Conservation (phyloP, 129 eudicot genomes). For the Dittrichia graveolens region DNA sequence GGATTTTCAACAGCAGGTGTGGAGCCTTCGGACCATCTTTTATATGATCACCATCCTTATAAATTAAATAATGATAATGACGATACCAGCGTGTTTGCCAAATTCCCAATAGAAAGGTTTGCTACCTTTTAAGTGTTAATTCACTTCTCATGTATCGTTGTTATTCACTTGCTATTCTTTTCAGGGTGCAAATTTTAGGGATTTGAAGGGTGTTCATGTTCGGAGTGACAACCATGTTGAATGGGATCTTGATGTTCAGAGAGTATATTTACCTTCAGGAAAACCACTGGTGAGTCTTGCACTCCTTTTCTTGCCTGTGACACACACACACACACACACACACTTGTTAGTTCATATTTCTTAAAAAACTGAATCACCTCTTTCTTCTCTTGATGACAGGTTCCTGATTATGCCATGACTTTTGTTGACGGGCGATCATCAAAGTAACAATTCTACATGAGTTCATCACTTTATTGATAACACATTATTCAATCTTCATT, state of each 20-base stretch:
- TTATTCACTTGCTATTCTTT: not conserved
- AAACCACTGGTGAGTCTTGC: conserved; percentile 68
- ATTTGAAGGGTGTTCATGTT: conserved; percentile 63
- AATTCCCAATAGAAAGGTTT: conserved; percentile 81
- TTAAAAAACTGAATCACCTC: not conserved
- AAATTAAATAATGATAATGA: conserved; percentile 65
- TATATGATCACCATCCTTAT: conserved; percentile 76
- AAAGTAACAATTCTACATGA: conserved; percentile 44
- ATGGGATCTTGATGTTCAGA: conserved; percentile 58
- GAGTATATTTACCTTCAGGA: conserved; percentile 50
- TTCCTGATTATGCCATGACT: conserved; percentile 79
- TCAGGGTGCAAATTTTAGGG: conserved; percentile 85
- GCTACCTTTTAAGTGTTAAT: not conserved
- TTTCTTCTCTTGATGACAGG: conserved; percentile 34
- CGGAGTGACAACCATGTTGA: conserved; percentile 51
- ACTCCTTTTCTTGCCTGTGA: too few relatives aligned
- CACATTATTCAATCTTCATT: not conserved
- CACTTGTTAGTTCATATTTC: not conserved
- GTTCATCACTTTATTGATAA: not conserved
- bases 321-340: not conserved
- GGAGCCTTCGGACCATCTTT: conserved; percentile 19
- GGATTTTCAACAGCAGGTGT: conserved; percentile 38
- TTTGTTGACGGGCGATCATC: conserved; percentile 60
- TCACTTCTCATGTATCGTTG: too few relatives aligned
- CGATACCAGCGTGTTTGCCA: conserved; percentile 60